Base-by-base conservation (phyloP, 257 asterid genomes). In the Solanum chiquidenum region DNA sequence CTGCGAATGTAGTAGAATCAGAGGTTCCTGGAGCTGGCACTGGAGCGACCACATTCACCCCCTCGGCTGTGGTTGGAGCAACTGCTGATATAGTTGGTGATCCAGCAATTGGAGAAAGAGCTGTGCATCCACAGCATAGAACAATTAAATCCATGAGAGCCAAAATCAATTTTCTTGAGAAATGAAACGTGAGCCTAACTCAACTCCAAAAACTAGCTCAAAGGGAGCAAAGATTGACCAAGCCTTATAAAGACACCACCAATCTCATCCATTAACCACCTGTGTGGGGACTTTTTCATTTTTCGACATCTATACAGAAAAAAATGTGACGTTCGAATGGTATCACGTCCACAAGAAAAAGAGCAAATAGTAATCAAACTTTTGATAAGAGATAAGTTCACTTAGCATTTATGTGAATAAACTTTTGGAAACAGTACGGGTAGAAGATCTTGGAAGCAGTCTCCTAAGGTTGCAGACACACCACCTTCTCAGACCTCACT, bases 61-160 rank as follows among this genome's bases (percentile, higher is more conserved):
- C 94, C 9, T 38, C 23, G 4, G 90, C 46, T 2, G 88, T 12
- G 6, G 91, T 52, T 12, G 96, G 95, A 87, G 92, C 86, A 49
- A 89, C 91, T 1, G 92, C 89, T 7, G 86, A 66, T 1, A 90
- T 23, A 88, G 90, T 89, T 5, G 98, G 95, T 62, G 98, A 85
- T 31, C 83, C 2, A 23, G 92, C 92, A 23, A n/a, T 0, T 20
- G 98, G 98, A 68, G 98, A 86, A 25, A 76, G 86, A 84, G 95
- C 97, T 95, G 91, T 37, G 31, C 31, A 86, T 9, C 52, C 12
- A 14, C 49, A 72, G 6, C 88, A 52, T 72, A 14, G 18, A 40
- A 84, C n/a, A 66, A 52, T 1, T 12, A 46, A 12, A 49, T 82
- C 31, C 2, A 29, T 4, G n/a, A 18, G 0, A 34, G 27, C 44